Base-by-base conservation (phyloP, 176 grass and related monocot genomes). In the Lolium multiflorum region DNA sequence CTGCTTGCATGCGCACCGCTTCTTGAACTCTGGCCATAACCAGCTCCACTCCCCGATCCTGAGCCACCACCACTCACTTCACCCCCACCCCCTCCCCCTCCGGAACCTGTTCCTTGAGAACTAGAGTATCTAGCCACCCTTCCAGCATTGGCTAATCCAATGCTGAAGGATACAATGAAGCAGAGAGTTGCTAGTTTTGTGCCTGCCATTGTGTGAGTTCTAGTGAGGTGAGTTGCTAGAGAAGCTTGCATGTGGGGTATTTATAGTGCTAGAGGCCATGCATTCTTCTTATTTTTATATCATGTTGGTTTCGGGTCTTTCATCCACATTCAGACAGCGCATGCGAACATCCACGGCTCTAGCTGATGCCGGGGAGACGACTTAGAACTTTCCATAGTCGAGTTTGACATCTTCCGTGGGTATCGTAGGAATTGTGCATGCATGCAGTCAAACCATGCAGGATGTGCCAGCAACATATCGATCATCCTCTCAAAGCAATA, bases 11-110 rank as follows among this genome's bases (percentile, higher is more conserved):
- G 37, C 5, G 2, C 70, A 44, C 67, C 67, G 4, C 17, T 71
- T 8, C 38, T 5, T n/a, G 67, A 71, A 43, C 82, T 63, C 6
- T 31, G 3, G 7, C 54, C 71, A 9, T 3, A 21, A 7, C 82
- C 71, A 9, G 1, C 2, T 20, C 82, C 71, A 37, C 1, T 10
- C 1, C 82, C 82, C 0, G 41, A 20, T 0, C 82, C 57, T 1
- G 57, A 50, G 41, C 82, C 82, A 16, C 17, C 71, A 9, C 82
- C 82, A 46, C 17, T 71, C 68, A 71, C 38, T 71, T 71, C 68
- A 44, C 68, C 68, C 38, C 68, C 68, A 12, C 68, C 24, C 12
- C 0, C 83, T 14, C 4, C 46, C 46, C 3, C 25, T 24, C 83
- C 83, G 0, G 0, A 25, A 0, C 73, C 83, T 0, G 13, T 5